These are phyloP conservation scores for Blastobotrys niveus DNA, from an alignment of 1,139 yeast species.

Conservation along the genomic window DNA sequence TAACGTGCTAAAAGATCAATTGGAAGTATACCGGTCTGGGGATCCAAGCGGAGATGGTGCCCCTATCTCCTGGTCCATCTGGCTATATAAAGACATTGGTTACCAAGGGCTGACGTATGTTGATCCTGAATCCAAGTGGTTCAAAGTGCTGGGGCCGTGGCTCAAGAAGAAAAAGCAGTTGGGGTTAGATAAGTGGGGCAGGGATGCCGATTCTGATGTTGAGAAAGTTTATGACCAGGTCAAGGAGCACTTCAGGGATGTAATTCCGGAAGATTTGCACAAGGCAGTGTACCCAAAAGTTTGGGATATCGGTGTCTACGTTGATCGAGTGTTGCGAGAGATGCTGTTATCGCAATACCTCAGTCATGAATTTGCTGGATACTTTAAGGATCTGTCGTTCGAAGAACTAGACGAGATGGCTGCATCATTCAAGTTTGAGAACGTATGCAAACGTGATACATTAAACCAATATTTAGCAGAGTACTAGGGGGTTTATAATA, in stretches of 20 bases:
- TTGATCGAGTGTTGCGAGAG: conserved; percentile 39
- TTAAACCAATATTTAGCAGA: conserved; percentile 35
- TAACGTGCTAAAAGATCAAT: conserved; percentile 41
- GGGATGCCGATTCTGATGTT: conserved; percentile 39
- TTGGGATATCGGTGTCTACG: conserved; percentile 38
- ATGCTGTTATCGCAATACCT: conserved; percentile 41
- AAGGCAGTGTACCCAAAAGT: conserved; percentile 38
- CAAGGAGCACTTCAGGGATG: conserved; percentile 36
- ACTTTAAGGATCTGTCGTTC: conserved; percentile 37
- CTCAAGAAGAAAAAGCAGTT: conserved; percentile 40
- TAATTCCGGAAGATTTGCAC: conserved; percentile 37
- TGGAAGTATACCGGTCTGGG: conserved; percentile 39
- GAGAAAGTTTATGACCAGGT: conserved; percentile 36
- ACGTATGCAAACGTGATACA: conserved; percentile 39
- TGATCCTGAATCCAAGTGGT: conserved; percentile 41
- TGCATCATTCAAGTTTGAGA: conserved; percentile 44
- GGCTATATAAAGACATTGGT: conserved; percentile 50
- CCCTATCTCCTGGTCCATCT: conserved; percentile 45
- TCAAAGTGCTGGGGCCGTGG: conserved; percentile 38
- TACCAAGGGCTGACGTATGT: conserved; percentile 45
- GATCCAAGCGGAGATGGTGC: conserved; percentile 43
- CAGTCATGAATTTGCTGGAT: conserved; percentile 42
- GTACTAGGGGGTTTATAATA: conserved; percentile 8
- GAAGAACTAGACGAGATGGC: conserved; percentile 46
- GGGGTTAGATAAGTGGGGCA: conserved; percentile 47